Evolutionary conservation across 2,329 filamentous ascomycete genomes (phyloP), one percentile per base, ranked within the genome.

Genomic region (Fusarium falciforme): DNA sequence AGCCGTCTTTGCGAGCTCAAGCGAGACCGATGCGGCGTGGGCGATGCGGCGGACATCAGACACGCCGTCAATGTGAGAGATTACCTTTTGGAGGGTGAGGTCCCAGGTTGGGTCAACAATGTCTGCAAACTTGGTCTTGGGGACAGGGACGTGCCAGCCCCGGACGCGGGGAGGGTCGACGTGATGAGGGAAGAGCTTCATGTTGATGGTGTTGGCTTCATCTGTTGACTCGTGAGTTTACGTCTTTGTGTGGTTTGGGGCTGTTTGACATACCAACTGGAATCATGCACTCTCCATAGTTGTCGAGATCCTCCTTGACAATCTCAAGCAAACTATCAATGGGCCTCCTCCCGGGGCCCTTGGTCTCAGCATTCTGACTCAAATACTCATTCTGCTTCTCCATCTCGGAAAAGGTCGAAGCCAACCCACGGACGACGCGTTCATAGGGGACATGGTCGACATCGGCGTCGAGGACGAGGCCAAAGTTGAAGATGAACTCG

Each of bases 401-500:
- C 86, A 98, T 89, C 77, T 94, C 94, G 71, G 93, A 91, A 85
- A 98, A 94, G 31, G 96, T 91, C 71, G 92, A 89, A 2, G 96
- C 96, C 60, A 98, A 87, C 78, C 97, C 94, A 74, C 93, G 88
- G 63, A 98, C 94, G 35, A 98, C 93, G 73, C 92, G 92, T 82
- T 95, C 94, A 81, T 94, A 97, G 36, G 92, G 93, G 58, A 90
- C 89, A 81, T 93, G 93, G 79, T 97, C 93, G 63, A 86, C 85
- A 61, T 88, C 86, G 55, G 84, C 83, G 60, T 93, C 89, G 59
- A 98, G 87, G 31, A 98, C 93, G 52, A 98, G 87, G 68, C 94
- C 95, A 80, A 98, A 98, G 83, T 98, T 98, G 89, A 98, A 99
- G 80, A 98, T 98, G 86, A 98, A 98, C 83, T 97, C 94, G 83